Conservation (phyloP, 352 stramenopile species). For the Phytophthora rubi region DNA sequence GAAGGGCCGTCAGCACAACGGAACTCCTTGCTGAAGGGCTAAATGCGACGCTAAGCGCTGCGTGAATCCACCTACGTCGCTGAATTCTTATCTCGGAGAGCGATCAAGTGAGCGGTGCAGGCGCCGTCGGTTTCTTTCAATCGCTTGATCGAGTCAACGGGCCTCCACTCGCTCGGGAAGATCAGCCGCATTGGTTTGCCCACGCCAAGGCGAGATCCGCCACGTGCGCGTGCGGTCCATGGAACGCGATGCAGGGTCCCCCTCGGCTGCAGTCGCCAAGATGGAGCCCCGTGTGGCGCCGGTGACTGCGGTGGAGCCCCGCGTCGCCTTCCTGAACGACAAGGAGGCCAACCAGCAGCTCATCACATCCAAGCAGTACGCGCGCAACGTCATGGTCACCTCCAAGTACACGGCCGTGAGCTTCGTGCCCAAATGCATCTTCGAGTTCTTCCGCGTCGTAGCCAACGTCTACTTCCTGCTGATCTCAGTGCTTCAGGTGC, state of each 20-base stretch:
- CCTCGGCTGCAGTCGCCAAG: conserved; percentile 23
- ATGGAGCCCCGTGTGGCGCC: neutral
- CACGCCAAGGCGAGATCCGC: conserved; percentile 10
- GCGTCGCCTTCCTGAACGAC: conserved; percentile 65
- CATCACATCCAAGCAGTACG: conserved; percentile 52
- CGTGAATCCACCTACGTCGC: neutral
- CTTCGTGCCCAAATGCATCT: conserved; percentile 94
- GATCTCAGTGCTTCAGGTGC: conserved; percentile 90
- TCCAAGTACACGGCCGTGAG: conserved; percentile 92
- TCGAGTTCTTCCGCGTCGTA: conserved; percentile 94
- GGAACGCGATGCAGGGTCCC: conserved; percentile 18
- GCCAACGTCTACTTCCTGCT: conserved; percentile 96
- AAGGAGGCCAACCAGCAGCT: conserved; percentile 60
- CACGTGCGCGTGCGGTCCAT: conserved; percentile 26
- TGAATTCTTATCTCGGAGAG: conserved; percentile 9
- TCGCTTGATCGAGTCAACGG: conserved; percentile 8
- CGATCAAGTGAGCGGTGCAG: neutral
- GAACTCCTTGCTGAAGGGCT: conserved; percentile 6
- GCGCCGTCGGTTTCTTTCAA: conserved; percentile 19
- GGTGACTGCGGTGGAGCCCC: conserved; percentile 38
- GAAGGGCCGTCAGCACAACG: conserved; percentile 2
- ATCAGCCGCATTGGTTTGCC: conserved; percentile 28
- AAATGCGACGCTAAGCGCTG: conserved; percentile 11
- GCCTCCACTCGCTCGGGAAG: neutral
- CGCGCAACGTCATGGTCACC: conserved; percentile 85